Percentiles rank a stretch among this genome's conserved stretches.
These are phyloP conservation scores for Dysphania ambrosioides DNA, from an alignment of 148 eudicot genomes.

Conservation along the genomic window DNA sequence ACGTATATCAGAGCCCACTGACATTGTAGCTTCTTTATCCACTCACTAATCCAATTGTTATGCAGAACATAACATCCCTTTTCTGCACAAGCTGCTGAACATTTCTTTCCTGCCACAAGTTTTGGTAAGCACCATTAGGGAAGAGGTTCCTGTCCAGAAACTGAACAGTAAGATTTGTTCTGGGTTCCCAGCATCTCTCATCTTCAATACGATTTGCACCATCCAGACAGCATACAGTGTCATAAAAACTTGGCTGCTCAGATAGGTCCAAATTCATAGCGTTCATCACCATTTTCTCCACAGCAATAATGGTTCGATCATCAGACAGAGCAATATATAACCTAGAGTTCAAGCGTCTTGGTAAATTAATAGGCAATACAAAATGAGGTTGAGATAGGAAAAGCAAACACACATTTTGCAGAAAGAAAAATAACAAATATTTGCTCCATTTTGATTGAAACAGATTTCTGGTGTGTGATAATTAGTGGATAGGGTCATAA, in stretches of 20 bases:
- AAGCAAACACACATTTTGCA: neutral
- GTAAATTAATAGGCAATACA: slow-evolving; percentile 84
- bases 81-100: slow-evolving; percentile 49
- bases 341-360: slow-evolving; percentile 90
- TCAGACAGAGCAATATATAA: slow-evolving; percentile 85
- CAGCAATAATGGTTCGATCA: slow-evolving; percentile 57
- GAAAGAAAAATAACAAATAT: neutral
- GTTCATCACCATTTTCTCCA: slow-evolving; percentile 84
- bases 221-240: slow-evolving; percentile 74
- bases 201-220: slow-evolving; percentile 66
- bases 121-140: slow-evolving; percentile 86
- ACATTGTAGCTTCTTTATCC: slow-evolving; percentile 70
- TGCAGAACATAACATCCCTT: slow-evolving; percentile 72
- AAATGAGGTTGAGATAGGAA: slow-evolving; percentile 18
- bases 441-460: neutral
- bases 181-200: slow-evolving; percentile 67
- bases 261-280: slow-evolving; percentile 74
- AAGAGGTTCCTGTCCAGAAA: slow-evolving; percentile 77
- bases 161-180: slow-evolving; percentile 59
- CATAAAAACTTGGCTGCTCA: slow-evolving; percentile 92
- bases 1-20: no score
- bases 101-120: slow-evolving; percentile 57
- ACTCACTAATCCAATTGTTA: slow-evolving; percentile 89
- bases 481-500: neutral
- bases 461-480: neutral